Base-by-base conservation (phyloP, 768 basidiomycete species). In the Lactarius indigo region DNA sequence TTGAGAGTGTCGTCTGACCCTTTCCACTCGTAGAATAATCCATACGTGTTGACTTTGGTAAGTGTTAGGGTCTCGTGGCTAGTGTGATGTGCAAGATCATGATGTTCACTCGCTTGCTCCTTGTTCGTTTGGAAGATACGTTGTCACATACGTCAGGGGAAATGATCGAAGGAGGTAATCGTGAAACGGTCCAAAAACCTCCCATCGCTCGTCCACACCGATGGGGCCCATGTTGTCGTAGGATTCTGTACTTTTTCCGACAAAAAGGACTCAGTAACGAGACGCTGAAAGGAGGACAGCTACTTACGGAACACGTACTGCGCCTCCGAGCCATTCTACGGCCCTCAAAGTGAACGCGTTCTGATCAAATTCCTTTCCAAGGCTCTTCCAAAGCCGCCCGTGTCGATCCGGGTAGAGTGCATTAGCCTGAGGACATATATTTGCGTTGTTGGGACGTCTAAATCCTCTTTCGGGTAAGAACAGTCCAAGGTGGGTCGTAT, bases 21-120 rank as follows among this genome's bases (percentile, higher is more conserved):
- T 56, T 81, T 75, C 86, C 86, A 88, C 28, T 81, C 80, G 71
- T 84, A 87, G 2, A 89, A 75, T n/a, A 88, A 77, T 0, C 84
- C 87, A 59, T 83, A 87, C 0, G 83, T 86, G 70, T 87, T 86
- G 64, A 90, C 82, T 67, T 81, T 80, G 3, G 83, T 83, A 64
- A 88, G 75, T 44, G 79, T 68, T 9, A 89, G 78, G n/a, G 75
- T 78, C 7, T 79, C 68, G 70, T 87, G 84, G 20, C 85, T 86
- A 52, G 35, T 61, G 26, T 58, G 5, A 13, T 12, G 35, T 13
- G 12, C 35, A 37, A 37, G 35, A 30, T 33, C 41, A 41, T 18
- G 41, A 41, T 41, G 41, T 41, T 41, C 26, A 18, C 15, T 37
- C 41, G 41, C 17, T 18, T 6, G 17, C 15, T 18, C 41, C 17